Percentiles rank a stretch among this genome's conserved stretches.
phyloP scores from a whole-genome alignment of 345 rosid genomes.

The Fremontodendron californicum region DNA sequence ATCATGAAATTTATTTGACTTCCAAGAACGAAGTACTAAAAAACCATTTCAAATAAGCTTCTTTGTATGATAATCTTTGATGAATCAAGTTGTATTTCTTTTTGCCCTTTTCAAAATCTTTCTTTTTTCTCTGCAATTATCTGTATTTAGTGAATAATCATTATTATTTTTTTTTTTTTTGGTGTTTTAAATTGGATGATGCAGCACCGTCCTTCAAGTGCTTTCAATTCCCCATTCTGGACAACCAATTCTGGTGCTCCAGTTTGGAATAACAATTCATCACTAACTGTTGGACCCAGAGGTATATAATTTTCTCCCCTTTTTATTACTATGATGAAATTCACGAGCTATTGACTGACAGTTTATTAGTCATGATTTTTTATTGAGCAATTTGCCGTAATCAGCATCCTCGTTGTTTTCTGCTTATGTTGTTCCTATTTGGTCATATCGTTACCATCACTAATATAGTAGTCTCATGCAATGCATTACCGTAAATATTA shows the following conservation, averaged over 20 bases:
- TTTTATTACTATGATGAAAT: background rate
- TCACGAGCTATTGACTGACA: background rate
- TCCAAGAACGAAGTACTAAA: background rate
- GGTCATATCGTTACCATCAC: background rate
- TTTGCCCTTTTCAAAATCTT: background rate
- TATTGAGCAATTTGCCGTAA: background rate
- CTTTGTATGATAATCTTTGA: background rate
- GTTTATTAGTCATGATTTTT: background rate
- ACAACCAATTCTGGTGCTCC: constrained; percentile 76
- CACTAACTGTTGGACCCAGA: constrained; percentile 57
- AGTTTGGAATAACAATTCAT: constrained; percentile 63
- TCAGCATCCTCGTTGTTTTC: background rate
- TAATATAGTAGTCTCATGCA: background rate
- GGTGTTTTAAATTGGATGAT: constrained; percentile 5
- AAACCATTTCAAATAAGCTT: background rate
- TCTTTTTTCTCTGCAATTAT: background rate
- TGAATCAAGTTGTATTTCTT: background rate
- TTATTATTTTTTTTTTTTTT: background rate
- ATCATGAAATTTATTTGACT: background rate
- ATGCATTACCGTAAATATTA: background rate
- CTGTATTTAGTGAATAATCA: background rate
- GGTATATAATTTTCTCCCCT: constrained; percentile 26
- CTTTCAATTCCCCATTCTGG: constrained; percentile 43
- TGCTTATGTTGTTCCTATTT: background rate
- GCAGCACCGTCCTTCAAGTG: constrained; percentile 61